phyloP scores from a whole-genome alignment of 495 filamentous ascomycete species.

The Aspergillus wentii region DNA sequence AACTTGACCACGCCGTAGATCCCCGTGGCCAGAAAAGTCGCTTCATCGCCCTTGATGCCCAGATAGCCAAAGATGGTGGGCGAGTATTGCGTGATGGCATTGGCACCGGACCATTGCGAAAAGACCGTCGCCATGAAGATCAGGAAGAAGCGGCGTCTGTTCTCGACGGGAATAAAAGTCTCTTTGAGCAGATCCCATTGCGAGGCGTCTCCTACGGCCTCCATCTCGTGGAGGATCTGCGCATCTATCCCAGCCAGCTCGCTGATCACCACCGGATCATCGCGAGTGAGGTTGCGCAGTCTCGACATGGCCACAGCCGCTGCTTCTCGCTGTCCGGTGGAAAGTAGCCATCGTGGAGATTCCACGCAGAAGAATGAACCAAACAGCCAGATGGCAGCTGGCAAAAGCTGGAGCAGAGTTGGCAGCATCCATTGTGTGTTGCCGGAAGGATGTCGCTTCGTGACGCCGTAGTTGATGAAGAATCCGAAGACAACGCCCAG shows the following conservation, averaged over 20 bases:
- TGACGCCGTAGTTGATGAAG: slow-evolving; percentile 54
- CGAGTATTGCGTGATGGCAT: slow-evolving; percentile 23
- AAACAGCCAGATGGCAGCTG: slow-evolving; percentile 49
- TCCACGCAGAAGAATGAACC: slow-evolving; percentile 54
- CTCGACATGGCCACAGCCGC: slow-evolving; percentile 44
- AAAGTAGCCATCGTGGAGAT: slow-evolving; percentile 61
- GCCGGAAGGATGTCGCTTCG: slow-evolving; percentile 38
- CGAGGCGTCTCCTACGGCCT: slow-evolving; percentile 44
- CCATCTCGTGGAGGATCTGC: slow-evolving; percentile 57
- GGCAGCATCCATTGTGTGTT: slow-evolving; percentile 56
- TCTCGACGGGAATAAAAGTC: slow-evolving; percentile 56
- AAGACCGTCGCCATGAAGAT: slow-evolving; percentile 21
- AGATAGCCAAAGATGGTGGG: slow-evolving; percentile 26
- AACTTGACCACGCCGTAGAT: slow-evolving; percentile 43
- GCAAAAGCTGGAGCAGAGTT: slow-evolving; percentile 55
- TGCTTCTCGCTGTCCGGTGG: slow-evolving; percentile 58
- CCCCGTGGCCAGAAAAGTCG: slow-evolving; percentile 35
- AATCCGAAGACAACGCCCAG: slow-evolving; percentile 58
- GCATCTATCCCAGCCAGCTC: slow-evolving; percentile 56
- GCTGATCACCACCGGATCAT: slow-evolving; percentile 53
- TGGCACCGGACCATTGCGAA: slow-evolving; percentile 25
- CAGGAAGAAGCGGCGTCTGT: slow-evolving; percentile 51
- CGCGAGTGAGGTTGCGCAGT: slow-evolving; percentile 41
- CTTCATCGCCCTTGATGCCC: slow-evolving; percentile 26
- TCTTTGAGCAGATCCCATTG: slow-evolving; percentile 58